phyloP scores from a whole-genome alignment of 2,329 filamentous ascomycete genomes.

The Gaeumannomyces sp. region DNA sequence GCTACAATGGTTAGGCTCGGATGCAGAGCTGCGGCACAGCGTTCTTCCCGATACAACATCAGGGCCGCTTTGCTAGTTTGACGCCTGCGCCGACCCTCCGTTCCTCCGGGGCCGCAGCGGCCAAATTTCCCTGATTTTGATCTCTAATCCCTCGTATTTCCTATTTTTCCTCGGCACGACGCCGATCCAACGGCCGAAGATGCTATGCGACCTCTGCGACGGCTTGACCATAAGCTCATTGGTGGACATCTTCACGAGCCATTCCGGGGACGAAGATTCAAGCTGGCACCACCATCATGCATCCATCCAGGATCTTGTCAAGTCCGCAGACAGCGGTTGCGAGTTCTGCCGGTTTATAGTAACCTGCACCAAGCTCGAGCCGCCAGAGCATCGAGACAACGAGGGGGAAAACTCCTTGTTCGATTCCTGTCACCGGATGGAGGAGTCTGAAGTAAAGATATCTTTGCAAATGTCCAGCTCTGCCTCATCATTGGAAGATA shows the following conservation, averaged over 20 bases:
- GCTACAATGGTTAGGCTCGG: too few species aligned
- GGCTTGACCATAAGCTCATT: constrained; percentile 35
- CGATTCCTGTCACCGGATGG: neutral
- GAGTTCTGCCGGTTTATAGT: constrained; percentile 1
- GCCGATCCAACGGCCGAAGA: neutral
- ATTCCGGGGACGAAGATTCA: constrained; percentile 28
- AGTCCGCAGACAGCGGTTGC: constrained; percentile 4
- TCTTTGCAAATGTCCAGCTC: neutral
- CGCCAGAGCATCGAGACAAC: neutral
- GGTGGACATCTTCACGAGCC: constrained; percentile 49
- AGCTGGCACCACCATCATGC: constrained; percentile 3
- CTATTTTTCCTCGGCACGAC: too few species aligned
- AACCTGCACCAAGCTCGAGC: neutral
- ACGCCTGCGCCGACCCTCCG: too few species aligned
- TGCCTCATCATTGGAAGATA: neutral
- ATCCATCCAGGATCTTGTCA: constrained; percentile 3
- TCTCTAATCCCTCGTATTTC: too few species aligned
- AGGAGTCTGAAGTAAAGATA: neutral
- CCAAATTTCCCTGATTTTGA: too few species aligned
- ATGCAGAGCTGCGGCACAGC: neutral
- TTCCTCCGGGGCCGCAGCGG: too few species aligned
- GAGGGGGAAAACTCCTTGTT: neutral
- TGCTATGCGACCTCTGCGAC: constrained; percentile 5
- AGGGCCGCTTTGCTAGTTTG: too few species aligned
- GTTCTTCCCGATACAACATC: too few species aligned